These are phyloP conservation scores for Fraxinus paxiana DNA, from an alignment of 305 asterid species.

Conservation along the genomic window DNA sequence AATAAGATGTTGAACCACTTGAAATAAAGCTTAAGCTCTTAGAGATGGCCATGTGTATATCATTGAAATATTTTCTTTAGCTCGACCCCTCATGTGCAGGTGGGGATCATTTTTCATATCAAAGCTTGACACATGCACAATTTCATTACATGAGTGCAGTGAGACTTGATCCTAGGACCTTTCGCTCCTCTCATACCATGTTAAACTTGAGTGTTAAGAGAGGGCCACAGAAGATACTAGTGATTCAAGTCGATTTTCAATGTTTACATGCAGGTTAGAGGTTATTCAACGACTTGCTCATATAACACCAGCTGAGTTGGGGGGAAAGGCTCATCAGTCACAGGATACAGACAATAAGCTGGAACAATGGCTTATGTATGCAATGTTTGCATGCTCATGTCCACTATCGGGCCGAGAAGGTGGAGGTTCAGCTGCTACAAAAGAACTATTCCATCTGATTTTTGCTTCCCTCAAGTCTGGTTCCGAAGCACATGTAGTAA, in stretches of 20 bases:
- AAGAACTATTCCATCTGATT: constrained; percentile 92
- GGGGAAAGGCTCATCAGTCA: constrained; percentile 92
- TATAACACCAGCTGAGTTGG: constrained; percentile 88
- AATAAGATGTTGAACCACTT: background rate
- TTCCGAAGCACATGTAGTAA: constrained; percentile 85
- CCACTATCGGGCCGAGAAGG: constrained; percentile 82
- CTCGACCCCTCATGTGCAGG: background rate
- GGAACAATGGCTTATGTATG: constrained; percentile 98
- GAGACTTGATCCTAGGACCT: background rate
- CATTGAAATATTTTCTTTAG: background rate
- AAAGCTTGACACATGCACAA: background rate
- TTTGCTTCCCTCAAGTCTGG: constrained; percentile 94
- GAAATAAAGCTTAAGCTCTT: background rate
- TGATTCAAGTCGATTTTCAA: constrained; percentile 1
- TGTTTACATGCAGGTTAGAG: constrained; percentile 66
- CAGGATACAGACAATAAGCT: constrained; percentile 95
- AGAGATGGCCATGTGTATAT: background rate
- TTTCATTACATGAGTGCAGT: background rate
- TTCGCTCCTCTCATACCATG: background rate
- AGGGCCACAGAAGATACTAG: background rate
- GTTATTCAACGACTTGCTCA: constrained; percentile 92
- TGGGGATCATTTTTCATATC: background rate
- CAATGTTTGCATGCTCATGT: constrained; percentile 96
- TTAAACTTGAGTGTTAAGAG: background rate
- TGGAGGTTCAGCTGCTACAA: constrained; percentile 78